Evolutionary conservation across 192 early-diverging fungal species (phyloP).

Genomic region (Backusella tuberculispora): DNA sequence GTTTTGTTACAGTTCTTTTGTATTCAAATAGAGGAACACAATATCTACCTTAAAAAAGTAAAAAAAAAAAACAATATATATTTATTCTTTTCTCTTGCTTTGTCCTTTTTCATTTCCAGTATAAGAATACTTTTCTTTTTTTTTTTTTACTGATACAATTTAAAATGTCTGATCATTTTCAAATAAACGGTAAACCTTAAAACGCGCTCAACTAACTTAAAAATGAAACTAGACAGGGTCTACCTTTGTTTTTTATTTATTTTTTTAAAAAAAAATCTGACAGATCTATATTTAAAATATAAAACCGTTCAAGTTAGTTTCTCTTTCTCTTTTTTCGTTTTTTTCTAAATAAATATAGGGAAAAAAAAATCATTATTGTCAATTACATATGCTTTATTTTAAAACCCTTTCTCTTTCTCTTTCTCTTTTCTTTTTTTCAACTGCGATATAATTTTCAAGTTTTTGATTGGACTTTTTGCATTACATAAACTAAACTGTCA

Average conservation of each 20-base stretch:
- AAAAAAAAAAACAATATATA: too few species aligned
- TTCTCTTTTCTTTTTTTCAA: neutral
- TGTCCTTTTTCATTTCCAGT: too few species aligned
- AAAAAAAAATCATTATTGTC: too few species aligned
- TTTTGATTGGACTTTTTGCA: neutral
- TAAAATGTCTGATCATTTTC: neutral
- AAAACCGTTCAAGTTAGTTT: too few species aligned
- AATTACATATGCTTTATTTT: neutral
- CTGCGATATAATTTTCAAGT: neutral
- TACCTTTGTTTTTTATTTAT: neutral
- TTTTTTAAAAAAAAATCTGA: neutral
- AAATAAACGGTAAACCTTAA: neutral
- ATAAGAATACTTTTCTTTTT: too few species aligned
- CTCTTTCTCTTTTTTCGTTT: neutral
- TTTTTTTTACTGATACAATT: neutral
- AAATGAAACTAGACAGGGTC: too few species aligned
- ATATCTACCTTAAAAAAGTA: too few species aligned
- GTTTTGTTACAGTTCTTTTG: too few species aligned
- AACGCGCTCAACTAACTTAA: neutral
- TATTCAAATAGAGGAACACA: too few species aligned
- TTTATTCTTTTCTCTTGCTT: neutral
- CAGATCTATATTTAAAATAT: too few species aligned
- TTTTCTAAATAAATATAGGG: neutral
- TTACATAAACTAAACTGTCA: neutral
- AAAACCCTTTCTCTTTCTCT: neutral